Conservation (phyloP, 495 filamentous ascomycete species). For the Xylaria longipes region DNA sequence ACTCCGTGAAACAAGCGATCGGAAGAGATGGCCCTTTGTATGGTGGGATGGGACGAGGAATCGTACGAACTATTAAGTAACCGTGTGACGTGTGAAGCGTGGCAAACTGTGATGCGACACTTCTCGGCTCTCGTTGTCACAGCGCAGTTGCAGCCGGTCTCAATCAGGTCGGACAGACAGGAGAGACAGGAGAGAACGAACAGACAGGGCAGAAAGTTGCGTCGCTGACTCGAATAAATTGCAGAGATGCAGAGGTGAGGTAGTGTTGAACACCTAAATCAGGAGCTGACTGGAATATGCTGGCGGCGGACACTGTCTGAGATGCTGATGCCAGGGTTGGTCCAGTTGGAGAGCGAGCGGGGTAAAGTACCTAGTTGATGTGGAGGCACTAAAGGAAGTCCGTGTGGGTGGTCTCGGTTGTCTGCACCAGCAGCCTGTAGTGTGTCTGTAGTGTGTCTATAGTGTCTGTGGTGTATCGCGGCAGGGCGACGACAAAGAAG, state of each 20-base stretch:
- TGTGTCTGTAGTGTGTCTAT: too few species aligned
- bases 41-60: conserved; percentile 19
- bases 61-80: conserved; percentile 22
- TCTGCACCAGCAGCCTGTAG: not conserved
- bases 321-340: conserved; percentile 1
- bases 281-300: not conserved
- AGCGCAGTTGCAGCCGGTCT: conserved; percentile 1
- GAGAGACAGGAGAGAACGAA: not conserved
- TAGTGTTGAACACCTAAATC: not conserved
- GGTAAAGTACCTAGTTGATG: not conserved
- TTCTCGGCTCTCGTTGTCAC: not conserved
- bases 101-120: conserved; percentile 17
- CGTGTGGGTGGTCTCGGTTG: not conserved
- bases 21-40: conserved; percentile 26
- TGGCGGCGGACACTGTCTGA: not conserved
- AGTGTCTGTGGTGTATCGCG: too few species aligned
- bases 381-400: not conserved
- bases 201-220: conserved; percentile 7
- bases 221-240: conserved; percentile 22
- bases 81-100: conserved; percentile 22
- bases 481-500: not conserved
- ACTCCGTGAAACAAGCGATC: conserved; percentile 18
- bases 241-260: conserved; percentile 1
- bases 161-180: not conserved
- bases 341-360: conserved; percentile 1